Percentiles rank a stretch among this genome's conserved stretches.
Evolutionary conservation across 164 flowering plant species (phyloP).

Genomic region (Buxus sempervirens): DNA sequence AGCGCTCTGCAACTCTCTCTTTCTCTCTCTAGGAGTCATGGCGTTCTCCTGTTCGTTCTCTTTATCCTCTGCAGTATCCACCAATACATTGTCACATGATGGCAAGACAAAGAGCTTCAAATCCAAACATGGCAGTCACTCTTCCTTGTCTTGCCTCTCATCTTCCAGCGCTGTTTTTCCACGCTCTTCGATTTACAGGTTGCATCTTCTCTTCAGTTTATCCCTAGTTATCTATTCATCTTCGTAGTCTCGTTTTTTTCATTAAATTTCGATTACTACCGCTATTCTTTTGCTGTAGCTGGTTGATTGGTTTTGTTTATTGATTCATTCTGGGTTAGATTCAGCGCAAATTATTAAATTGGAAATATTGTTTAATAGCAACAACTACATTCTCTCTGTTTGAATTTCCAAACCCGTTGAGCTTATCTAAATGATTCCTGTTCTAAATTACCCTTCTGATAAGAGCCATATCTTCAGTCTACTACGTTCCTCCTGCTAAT

Average conservation of each 20-base stretch:
- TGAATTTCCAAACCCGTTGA: too few relatives aligned
- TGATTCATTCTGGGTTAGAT: background rate
- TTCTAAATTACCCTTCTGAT: too few relatives aligned
- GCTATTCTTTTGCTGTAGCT: background rate
- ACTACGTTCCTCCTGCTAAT: too few relatives aligned
- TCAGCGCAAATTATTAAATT: too few relatives aligned
- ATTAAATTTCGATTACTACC: background rate
- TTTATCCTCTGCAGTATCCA: background rate
- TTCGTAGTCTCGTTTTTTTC: background rate
- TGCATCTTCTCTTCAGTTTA: background rate
- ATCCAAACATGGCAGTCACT: background rate
- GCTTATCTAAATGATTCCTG: too few relatives aligned
- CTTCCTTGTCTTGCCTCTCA: background rate
- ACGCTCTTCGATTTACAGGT: conserved; percentile 1
- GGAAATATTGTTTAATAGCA: too few relatives aligned
- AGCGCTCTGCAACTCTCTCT: too few relatives aligned
- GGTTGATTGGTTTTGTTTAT: background rate
- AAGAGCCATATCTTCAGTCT: too few relatives aligned
- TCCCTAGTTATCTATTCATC: background rate
- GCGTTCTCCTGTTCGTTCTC: conserved; percentile 1
- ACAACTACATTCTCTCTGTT: too few relatives aligned
- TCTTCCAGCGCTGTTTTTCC: background rate
- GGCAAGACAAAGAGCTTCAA: background rate
- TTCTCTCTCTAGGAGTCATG: background rate
- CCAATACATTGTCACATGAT: background rate